Evolutionary conservation across 441 rosid species (phyloP), one percentile per base, ranked within the genome.

Genomic region (Corymbia calophylla): DNA sequence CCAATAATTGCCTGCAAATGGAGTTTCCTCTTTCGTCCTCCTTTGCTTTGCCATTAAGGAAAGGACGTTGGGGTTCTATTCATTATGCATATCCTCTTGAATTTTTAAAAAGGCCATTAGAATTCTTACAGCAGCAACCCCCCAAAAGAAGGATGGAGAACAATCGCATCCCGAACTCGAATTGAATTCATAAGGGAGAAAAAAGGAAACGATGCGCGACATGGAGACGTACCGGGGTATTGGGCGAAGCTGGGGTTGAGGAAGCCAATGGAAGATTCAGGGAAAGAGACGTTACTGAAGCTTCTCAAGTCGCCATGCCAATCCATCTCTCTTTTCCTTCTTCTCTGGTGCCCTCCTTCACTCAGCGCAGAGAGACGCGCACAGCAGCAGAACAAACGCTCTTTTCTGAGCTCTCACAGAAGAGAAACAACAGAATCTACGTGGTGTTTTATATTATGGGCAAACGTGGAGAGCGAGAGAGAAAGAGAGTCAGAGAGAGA

Each of bases 231-330:
- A 88, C 89, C 87, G 27, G 87, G 87, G 53, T 80, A 81, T 82
- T 91, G 96, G 87, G 94, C 95, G 88, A 85, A 91, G 94, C 90
- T 92, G 88, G 90, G 93, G 95, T 89, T 91, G 92, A 95, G 94
- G 90, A 94, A 93, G 93, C 93, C 92, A 86, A 94, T 91, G 86
- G 96, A 91, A 87, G 94, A n/a, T 49, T 92, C 93, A 12, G 94
- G 94, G 47, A 93, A 92, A 86, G 94, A 80, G 91, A 92, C 92
- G 82, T 68, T 49, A 86, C 84, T 77, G 84, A 93, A 95, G 89
- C 87, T 77, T 77, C 95, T 93, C 64, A 94, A 80, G 92, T 88
- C 90, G 88, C 90, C 89, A 91, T 91, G 93, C 96, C 96, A 95
- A 55, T 95, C 97, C 97, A 95, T 95, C 68, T 87, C 86, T 95